These are phyloP conservation scores for Anastatica hierochuntica DNA, from an alignment of 345 rosid species.

Conservation along the genomic window DNA sequence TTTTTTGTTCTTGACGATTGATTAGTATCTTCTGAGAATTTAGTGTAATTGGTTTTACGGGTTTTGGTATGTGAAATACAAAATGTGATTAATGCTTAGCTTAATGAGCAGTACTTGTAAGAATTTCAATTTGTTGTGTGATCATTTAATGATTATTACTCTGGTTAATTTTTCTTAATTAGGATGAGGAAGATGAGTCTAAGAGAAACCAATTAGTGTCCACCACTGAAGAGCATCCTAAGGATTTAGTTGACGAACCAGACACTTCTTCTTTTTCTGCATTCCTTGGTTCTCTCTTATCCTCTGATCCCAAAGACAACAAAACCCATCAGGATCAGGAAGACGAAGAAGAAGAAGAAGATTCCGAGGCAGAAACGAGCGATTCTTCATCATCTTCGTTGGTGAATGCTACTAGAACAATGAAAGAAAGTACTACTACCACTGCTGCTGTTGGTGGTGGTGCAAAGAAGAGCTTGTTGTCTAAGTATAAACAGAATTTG, in stretches of 20 bases:
- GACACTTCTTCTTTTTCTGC: slow-evolving; percentile 94
- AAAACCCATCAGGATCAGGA: slow-evolving; percentile 36
- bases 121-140: slow-evolving; percentile 2
- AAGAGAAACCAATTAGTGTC: slow-evolving; percentile 42
- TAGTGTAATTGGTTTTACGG: not conserved
- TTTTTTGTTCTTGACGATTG: not conserved
- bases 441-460: slow-evolving; percentile 6
- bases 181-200: slow-evolving; percentile 53
- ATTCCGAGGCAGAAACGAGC: slow-evolving; percentile 32
- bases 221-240: slow-evolving; percentile 34
- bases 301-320: slow-evolving; percentile 29
- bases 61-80: not conserved
- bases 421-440: slow-evolving; percentile 44
- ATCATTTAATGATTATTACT: not conserved
- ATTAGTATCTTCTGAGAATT: not conserved
- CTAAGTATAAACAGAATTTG: slow-evolving; percentile 65
- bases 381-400: slow-evolving; percentile 32
- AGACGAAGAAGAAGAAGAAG: slow-evolving; percentile 26
- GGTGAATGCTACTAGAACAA: slow-evolving; percentile 19
- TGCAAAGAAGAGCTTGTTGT: slow-evolving; percentile 57
- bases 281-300: slow-evolving; percentile 71
- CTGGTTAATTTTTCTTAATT: not conserved
- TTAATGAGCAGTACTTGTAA: too few relatives aligned
- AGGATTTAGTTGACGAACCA: slow-evolving; percentile 50
- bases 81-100: too few relatives aligned